Evolutionary conservation across 108 stramenopile genomes (phyloP).

Genomic region (Nannochloropsis granulata): DNA sequence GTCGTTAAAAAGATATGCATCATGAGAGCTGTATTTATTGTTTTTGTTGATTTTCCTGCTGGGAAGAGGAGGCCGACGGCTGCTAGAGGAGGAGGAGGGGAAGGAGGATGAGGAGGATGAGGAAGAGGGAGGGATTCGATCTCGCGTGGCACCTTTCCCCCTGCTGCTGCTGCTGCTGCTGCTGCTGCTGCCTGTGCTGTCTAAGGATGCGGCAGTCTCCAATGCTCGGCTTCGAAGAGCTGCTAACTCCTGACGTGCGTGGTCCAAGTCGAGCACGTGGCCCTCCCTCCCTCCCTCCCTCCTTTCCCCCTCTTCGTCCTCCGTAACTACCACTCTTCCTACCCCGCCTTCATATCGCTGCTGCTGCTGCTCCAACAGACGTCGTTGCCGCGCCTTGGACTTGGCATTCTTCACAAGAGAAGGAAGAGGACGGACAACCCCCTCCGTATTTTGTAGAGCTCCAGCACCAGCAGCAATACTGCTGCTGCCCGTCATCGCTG

Average conservation of each 20-base stretch:
- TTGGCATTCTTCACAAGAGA: too few relatives aligned
- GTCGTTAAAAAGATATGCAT: too few relatives aligned
- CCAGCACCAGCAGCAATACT: neutral
- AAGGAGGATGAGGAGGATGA: neutral
- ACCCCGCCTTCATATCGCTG: neutral
- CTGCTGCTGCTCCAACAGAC: too few relatives aligned
- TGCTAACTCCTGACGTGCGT: neutral
- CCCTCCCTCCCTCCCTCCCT: neutral
- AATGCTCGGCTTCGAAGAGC: neutral
- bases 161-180: too few relatives aligned
- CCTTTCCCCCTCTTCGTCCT: neutral
- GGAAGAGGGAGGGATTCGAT: neutral
- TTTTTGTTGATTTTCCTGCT: too few relatives aligned
- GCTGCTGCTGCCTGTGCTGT: neutral
- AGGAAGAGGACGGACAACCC: too few relatives aligned
- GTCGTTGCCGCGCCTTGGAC: too few relatives aligned
- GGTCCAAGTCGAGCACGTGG: neutral
- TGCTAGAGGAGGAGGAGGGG: neutral
- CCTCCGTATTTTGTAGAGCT: neutral
- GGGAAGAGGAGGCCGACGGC: too few relatives aligned
- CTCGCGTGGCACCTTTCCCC: too few relatives aligned
- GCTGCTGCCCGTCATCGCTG: neutral
- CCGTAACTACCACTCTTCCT: neutral
- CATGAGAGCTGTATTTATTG: too few relatives aligned
- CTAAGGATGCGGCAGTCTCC: neutral